Evolutionary conservation across 2,329 filamentous ascomycete species (phyloP), one percentile per base, ranked within the genome.

Genomic region (Trichoderma polysporum): DNA sequence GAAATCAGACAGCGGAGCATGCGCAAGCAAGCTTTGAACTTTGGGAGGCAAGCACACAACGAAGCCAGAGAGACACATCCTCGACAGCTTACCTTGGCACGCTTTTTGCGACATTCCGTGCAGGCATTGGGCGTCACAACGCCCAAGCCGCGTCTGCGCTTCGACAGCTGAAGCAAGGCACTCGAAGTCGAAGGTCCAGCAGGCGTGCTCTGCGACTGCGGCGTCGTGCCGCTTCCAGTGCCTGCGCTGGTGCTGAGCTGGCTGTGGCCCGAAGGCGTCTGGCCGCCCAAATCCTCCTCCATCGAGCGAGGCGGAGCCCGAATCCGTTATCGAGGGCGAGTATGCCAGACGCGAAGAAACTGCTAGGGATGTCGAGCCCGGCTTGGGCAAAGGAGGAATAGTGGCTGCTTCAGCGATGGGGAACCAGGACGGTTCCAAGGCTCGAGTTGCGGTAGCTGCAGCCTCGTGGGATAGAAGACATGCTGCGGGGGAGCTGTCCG

Each of bases 71-170:
- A 45, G n/a, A 22, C n/a, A 45, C n/a, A 22, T 12, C 41, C 2
- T 3, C 41, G 12, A 22, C 41, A 22, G 54, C 76, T 37, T 77
- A 86, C 85, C 82, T 88, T 88, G 71, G 86, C 85, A 66, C 86
- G 84, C 76, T 87, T 88, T 77, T 87, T 88, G 64, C 85, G 83
- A 71, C 86, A 88, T 73, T 88, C 86, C 19, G 84, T 87, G 73
- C 86, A 88, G 27, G 86, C 86, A 75, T 87, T 88, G 49, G 84
- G 84, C 4, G 86, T 88, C 13, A 88, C 85, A 1, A 87, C 77
- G 19, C 86, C 86, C 4, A 85, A 72, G 1, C 85, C 86, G 56
- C 86, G 81, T 56, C 83, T 80, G 17, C 85, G 79, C 73, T 87
- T 88, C 3, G 83, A 83, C 22, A 77, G 73, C 63, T 79, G 75